Conservation (phyloP, 2,329 filamentous ascomycete species). For the Diaporthe eres region DNA sequence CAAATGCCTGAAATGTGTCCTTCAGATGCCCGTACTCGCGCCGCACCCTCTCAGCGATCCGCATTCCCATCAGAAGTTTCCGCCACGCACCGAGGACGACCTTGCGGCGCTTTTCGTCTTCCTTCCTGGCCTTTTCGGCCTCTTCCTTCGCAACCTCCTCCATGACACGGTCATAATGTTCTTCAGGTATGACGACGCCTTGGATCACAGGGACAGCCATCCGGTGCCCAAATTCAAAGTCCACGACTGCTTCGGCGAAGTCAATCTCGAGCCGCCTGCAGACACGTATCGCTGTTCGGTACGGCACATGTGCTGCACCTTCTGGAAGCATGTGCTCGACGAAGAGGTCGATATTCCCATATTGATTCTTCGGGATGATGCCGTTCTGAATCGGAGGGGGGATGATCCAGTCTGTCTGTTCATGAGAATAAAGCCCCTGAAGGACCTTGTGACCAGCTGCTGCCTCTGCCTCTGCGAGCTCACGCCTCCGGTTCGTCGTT, state of each 20-base stretch:
- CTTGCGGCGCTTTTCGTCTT: conserved; percentile 86
- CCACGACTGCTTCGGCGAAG: conserved; percentile 93
- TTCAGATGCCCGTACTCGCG: conserved; percentile 80
- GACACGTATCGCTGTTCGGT: conserved; percentile 81
- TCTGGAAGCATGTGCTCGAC: conserved; percentile 91
- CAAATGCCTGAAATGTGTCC: conserved; percentile 67
- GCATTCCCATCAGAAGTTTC: conserved; percentile 87
- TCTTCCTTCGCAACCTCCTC: conserved; percentile 86
- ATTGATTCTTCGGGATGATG: conserved; percentile 92
- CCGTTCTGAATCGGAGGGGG: conserved; percentile 88
- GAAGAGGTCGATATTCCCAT: conserved; percentile 97
- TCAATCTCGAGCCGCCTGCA: conserved; percentile 90
- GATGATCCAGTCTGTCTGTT: conserved; percentile 97
- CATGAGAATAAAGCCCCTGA: conserved; percentile 86
- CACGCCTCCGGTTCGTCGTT: conserved; percentile 86
- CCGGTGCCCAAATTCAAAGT: conserved; percentile 95
- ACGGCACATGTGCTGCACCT: conserved; percentile 86
- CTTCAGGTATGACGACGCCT: conserved; percentile 88
- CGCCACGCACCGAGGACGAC: conserved; percentile 83
- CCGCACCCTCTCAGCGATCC: conserved; percentile 83
- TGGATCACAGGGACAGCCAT: conserved; percentile 94
- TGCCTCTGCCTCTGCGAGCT: conserved; percentile 88
- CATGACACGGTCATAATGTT: conserved; percentile 81
- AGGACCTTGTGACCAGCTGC: conserved; percentile 85
- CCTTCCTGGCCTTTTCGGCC: conserved; percentile 80